Evolutionary conservation across 2,329 filamentous ascomycete species (phyloP), one percentile per base, ranked within the genome.

Genomic region (Colletotrichum echinochloae): DNA sequence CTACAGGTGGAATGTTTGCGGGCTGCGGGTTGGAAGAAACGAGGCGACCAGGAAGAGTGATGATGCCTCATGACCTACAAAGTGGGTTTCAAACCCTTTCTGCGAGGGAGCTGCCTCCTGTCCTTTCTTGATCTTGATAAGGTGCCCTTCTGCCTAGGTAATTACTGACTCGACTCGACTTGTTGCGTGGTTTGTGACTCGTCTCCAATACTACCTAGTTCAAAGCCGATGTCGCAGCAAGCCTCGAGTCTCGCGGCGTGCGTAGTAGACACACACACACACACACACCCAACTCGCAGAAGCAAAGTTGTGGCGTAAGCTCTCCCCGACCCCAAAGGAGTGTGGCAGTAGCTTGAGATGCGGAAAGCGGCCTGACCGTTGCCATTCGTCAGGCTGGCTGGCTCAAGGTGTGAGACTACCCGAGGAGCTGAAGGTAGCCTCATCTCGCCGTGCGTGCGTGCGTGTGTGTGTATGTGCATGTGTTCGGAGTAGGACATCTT

Each of bases 141-240:
- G n/a, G 9, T 20, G 23, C 9, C 9, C 11, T 48, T 41, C 49
- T 62, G 16, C 9, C 41, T 28, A 3, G 35, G 35, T 37, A 37
- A 11, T 37, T 37, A 11, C 35, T 37, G 35, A 37, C 35, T 11
- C 62, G 65, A 67, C 59, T 67, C 65, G 37, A 35, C 51, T 48
- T 30, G 37, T 46, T 61, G 37, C 52, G 46, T 46, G 52, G 52
- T 44, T 59, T 41, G 66, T 59, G 65, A 68, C 66, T 65, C 52
- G 65, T 30, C 51, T 16, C 18, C 14, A 61, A 44, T 28, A 9
- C 37, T 20, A n/a, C n/a, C n/a, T n/a, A 39, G 26, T 14, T 28
- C 23, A 49, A 49, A 28, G 46, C 26, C 46, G 1, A 39, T 56
- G 49, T 30, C 23, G 39, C 59, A 28, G 26, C 48, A 62, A 52